Evolutionary conservation across 192 early-diverging fungal species (phyloP), one percentile per base, ranked within the genome.

Genomic region (Geosiphon pyriformis): DNA sequence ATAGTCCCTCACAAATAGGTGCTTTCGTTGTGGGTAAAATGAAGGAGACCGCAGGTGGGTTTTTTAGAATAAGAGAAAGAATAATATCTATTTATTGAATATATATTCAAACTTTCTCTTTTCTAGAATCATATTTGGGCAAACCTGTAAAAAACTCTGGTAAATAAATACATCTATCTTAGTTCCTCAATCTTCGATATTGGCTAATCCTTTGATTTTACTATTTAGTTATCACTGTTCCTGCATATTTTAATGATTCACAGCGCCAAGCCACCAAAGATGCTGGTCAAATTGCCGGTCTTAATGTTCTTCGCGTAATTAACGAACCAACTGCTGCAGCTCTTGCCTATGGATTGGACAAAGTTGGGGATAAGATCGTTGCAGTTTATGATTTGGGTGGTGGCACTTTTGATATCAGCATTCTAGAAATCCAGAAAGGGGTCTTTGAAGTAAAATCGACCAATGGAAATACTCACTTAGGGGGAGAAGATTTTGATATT

Each of bases 371-470:
- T 82, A 90, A 90, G 76, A 76, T 92, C 29, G 87, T 98, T 55
- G 94, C 93, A 29, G 96, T 98, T 33, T 98, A 93, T 80, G 95
- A 98, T 85, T 80, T 98, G 47, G 95, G 95, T 54, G 95, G 95
- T 79, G 95, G 95, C 72, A 98, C 95, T n/a, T 98, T 98, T 73
- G 95, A 98, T 94, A 90, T 98, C 78, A 96, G 94, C 48, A 89
- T 98, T 62, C 82, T 98, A n/a, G 94, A 95, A 76, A 96, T 98
- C 65, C 93, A 96, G 67, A 92, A 94, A 73, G 94, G 94, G 70
- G 95, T 98, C 17, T 98, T 98, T 66, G 95, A 98, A 78, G 95
- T 98, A 75, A 95, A 95, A 82, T 94, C 93, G 37, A 98, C 95
- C 70, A 95, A 95, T 73, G 95, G 95, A 68, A 94, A 98, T 79